Evolutionary conservation across 2,329 filamentous ascomycete genomes (phyloP), one percentile per base, ranked within the genome.

Genomic region (Plectosphaerella sp.): DNA sequence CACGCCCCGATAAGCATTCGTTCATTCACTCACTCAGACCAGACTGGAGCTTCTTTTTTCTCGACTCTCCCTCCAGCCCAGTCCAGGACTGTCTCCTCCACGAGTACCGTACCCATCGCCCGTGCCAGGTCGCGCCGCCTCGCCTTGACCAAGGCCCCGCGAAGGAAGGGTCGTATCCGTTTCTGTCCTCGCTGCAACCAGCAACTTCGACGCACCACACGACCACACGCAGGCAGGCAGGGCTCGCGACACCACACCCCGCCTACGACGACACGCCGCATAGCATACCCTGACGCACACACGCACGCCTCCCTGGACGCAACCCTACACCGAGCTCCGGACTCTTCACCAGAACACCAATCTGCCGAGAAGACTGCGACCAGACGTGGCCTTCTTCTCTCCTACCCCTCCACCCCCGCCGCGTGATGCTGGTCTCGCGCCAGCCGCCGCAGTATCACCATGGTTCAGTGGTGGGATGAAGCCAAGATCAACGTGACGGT

Each of bases 401-500:
- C 35, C 37, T 50, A 47, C 45, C 22, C 41, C n/a, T 45, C 16
- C n/a, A n/a, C 33, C 7, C 39, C 41, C 22, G 12, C 25, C 42
- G 41, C 25, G 48, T 49, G 48, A 49, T 49, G 48, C 48, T 25
- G 36, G 48, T 43, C 37, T 18, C 48, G 48, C 48, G 48, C 25
- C 37, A 24, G n/a, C 14, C 48, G 48, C 37, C 22, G 39, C 25
- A 49, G 37, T 33, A 49, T 47, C 52, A 54, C 24, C 24, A 58
- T 58, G 56, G 56, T 51, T 50, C 56, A 57, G 51, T 90, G 87
- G 86, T 91, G 87, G 87, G 86, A 88, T 64, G 75, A 83, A 52
- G 79, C 84, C 58, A 79, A 77, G 55, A 89, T 91, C 63, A 80
- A 88, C 61, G 74, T 78, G 51, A 87, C 84, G 54, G 84, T 91